Evolutionary conservation across 2,329 filamentous ascomycete species (phyloP), one percentile per base, ranked within the genome.

Genomic region (Penicillium polonicum): DNA sequence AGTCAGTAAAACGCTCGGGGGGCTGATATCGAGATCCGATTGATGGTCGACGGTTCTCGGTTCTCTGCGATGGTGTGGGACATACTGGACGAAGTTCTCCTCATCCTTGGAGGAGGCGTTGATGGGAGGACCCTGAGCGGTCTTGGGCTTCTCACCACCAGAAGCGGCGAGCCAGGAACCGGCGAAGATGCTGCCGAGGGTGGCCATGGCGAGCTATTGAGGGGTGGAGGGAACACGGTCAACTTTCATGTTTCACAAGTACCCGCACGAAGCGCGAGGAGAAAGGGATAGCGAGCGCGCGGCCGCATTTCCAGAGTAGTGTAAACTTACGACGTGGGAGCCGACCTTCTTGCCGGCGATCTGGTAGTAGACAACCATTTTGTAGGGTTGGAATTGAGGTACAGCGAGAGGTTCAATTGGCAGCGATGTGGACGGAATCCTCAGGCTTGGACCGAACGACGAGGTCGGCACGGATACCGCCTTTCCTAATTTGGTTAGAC

Each of bases 1-100:
- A n/a, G 33, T 56, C 25, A 55, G 49, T n/a, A 31, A 49, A 2
- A 33, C 3, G 1, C 2, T 23, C 42, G 23, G 6, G 23, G 29
- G 5, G 17, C 21, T 10, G 23, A 15, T 25, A 31, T 38, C 5
- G 6, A 38, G n/a, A 36, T 56, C 23, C 10, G 5, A 10, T 27
- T 33, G 13, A n/a, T 17, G 10, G 6, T 42, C 2, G 21, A 27
- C 19, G 8, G 19, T 36, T 42, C n/a, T 27, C 17, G 21, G 13
- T 31, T 39, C 5, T 41, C 13, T 2, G 41, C 19, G 21, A 44
- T 23, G 35, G 25, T 23, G 23, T 41, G 36, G 31, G 48, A 79
- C 82, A 62, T 83, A 88, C 85, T 86, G 83, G 71, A 88, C 85
- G 74, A 88, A 88, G 70, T 82, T 81, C 78, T 87, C 85, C 78